A percentile compares a stretch with the other conserved stretches of the same genome.
phyloP scores from a whole-genome alignment of 495 filamentous ascomycete genomes.

The Xylaria bambusicola region DNA sequence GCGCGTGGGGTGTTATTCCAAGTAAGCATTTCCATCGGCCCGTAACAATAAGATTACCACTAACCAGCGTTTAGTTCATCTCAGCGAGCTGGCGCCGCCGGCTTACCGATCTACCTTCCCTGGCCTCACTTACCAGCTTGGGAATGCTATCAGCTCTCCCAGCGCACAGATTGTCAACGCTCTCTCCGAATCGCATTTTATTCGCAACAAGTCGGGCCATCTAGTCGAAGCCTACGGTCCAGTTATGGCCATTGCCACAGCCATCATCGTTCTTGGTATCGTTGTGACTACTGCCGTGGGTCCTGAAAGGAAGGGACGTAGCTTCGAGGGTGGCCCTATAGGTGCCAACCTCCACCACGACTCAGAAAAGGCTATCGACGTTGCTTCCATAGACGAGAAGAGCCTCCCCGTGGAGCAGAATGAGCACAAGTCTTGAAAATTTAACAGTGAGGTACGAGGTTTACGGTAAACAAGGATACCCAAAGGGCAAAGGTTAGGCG shows the following conservation, averaged over 20 bases:
- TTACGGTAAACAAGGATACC: background rate
- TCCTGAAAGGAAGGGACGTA: constrained; percentile 66
- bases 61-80: constrained; percentile 52
- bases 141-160: constrained; percentile 74
- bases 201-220: constrained; percentile 50
- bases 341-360: constrained; percentile 47
- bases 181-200: constrained; percentile 57
- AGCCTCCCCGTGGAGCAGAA: background rate
- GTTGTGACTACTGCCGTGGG: constrained; percentile 60
- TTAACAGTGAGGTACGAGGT: background rate
- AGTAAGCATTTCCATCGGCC: constrained; percentile 11
- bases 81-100: constrained; percentile 74
- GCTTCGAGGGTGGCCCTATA: constrained; percentile 64
- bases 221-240: constrained; percentile 67
- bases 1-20: constrained; percentile 76
- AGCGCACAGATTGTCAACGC: constrained; percentile 72
- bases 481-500: no score
- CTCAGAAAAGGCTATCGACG: constrained; percentile 24
- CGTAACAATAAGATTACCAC: background rate
- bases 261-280: constrained; percentile 67
- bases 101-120: constrained; percentile 72
- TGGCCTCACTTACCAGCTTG: constrained; percentile 70
- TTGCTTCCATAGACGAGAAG: constrained; percentile 20
- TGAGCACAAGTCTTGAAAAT: constrained; percentile 2
- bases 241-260: constrained; percentile 68